Base-by-base conservation (phyloP, 257 asterid genomes). In the Jasminum sambac region DNA sequence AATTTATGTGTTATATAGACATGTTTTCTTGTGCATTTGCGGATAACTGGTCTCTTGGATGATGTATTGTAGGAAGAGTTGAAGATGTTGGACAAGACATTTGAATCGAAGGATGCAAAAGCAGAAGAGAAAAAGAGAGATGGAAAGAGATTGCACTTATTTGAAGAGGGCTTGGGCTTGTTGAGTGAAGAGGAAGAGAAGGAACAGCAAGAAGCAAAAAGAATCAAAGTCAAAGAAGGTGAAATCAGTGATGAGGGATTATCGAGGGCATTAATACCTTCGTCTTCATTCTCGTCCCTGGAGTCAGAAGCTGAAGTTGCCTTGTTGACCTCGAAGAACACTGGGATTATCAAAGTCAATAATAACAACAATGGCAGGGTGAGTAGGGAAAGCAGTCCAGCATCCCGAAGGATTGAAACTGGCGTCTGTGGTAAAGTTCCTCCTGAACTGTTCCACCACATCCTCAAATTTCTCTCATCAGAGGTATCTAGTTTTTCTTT, bases 381-480 rank as follows among this genome's bases (percentile, higher is more conserved):
- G 74, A 76, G 78, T 42, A 68, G 67, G 21, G 86, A 72, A 69
- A 77, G 38, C 48, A 78, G 48, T 60, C 62, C 67, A 21, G 55
- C 46, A 64, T 80, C 78, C 12, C 71, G 74, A 84, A 75, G 86
- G 74, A 83, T 90, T 38, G 89, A 82, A 19, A 79, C 83, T 0
- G 95, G 94, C 66, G 80, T 85, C 71, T 78, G 85, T 74, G 74
- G 86, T 81, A 87, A 79, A 65, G 75, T 90, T 30, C 97, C 97
- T 74, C 84, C 97, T 34, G 97, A 90, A 73, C 78, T 88, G 80
- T 78, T 86, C 76, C 85, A 79, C 64, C 82, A 87, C 82, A 88
- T 90, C 79, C 90, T 90, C 74, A 90, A 88, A 75, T 88, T 82
- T 79, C 95, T 90, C 72, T 86, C 97, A 76, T 80, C 95, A 4